A percentile compares a stretch with the other conserved stretches of the same genome.
Evolutionary conservation across 2,329 filamentous ascomycete genomes (phyloP).

Genomic region (Dactylonectria estremocensis): DNA sequence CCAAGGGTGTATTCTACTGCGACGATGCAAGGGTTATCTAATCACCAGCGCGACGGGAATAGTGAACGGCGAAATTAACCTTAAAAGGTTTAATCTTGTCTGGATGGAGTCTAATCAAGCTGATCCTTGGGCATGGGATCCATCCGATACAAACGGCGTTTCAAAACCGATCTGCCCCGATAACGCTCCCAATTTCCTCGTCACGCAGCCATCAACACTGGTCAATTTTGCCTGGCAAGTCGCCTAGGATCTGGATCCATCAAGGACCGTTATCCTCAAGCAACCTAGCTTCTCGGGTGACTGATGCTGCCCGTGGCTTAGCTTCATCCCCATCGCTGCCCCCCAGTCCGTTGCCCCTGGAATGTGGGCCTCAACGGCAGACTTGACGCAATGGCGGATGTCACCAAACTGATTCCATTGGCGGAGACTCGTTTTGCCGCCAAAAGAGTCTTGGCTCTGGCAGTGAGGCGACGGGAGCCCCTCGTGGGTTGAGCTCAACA

Average conservation of each 20-base stretch:
- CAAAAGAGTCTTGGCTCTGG: not conserved
- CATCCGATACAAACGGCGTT: not conserved
- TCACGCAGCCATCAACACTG: not conserved
- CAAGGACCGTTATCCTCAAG: not conserved
- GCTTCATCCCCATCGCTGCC: not conserved
- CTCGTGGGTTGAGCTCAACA: not conserved
- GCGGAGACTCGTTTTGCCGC: slow-evolving; percentile 1
- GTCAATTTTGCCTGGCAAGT: not conserved
- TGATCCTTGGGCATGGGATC: not conserved
- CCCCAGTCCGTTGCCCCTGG: not conserved
- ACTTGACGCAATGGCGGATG: not conserved
- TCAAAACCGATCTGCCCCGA: slow-evolving; percentile 5
- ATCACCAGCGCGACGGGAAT: not conserved
- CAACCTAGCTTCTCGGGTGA: not conserved
- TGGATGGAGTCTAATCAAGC: not conserved
- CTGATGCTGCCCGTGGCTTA: not conserved
- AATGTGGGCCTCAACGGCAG: not conserved
- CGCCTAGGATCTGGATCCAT: not conserved
- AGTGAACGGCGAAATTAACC: not conserved
- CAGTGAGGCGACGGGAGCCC: not conserved
- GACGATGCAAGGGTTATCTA: not conserved
- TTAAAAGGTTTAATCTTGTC: slow-evolving; percentile 4
- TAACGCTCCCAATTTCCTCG: not conserved
- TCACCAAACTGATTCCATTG: not conserved
- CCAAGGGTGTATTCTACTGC: not conserved